A percentile compares a stretch with the other conserved stretches of the same genome.
phyloP scores from a whole-genome alignment of 768 basidiomycete genomes.

The Suillus luteus region DNA sequence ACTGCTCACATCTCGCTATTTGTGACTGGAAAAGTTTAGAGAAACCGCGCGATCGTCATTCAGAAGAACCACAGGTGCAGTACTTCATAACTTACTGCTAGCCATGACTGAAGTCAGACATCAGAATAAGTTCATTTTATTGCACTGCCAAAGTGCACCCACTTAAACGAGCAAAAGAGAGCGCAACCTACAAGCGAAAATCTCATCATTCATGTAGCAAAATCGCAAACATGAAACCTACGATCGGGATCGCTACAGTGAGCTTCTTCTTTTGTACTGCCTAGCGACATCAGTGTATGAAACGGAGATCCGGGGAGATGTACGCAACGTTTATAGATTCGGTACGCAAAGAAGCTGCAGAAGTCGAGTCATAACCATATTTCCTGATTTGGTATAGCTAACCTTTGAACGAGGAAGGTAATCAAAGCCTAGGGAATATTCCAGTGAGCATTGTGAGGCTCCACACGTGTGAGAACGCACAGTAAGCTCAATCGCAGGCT shows the following conservation, averaged over 20 bases:
- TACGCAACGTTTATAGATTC: slow-evolving; percentile 25
- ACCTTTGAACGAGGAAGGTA: slow-evolving; percentile 29
- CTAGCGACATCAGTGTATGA: not conserved
- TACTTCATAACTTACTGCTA: slow-evolving; percentile 17
- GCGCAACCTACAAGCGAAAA: slow-evolving; percentile 13
- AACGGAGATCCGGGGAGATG: not conserved
- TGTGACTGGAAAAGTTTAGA: slow-evolving; percentile 20
- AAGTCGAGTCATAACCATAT: not conserved
- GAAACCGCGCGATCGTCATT: not conserved
- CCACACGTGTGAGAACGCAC: slow-evolving; percentile 13
- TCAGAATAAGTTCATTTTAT: not conserved
- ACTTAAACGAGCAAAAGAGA: slow-evolving; percentile 25
- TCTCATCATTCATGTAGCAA: not conserved
- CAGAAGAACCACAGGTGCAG: not conserved
- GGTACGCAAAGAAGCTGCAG: slow-evolving; percentile 28
- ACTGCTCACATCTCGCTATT: slow-evolving; percentile 23
- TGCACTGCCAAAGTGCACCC: not conserved
- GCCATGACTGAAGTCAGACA: slow-evolving; percentile 19
- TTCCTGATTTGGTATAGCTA: not conserved
- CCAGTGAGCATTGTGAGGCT: not conserved
- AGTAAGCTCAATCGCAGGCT: slow-evolving; percentile 26
- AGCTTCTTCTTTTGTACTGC: slow-evolving; percentile 20
- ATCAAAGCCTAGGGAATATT: slow-evolving; percentile 22
- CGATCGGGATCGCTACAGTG: slow-evolving; percentile 21
- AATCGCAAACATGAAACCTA: slow-evolving; percentile 10